These are phyloP conservation scores for Ophiostoma pallidulum DNA, from an alignment of 2,329 filamentous ascomycete species.

Conservation along the genomic window DNA sequence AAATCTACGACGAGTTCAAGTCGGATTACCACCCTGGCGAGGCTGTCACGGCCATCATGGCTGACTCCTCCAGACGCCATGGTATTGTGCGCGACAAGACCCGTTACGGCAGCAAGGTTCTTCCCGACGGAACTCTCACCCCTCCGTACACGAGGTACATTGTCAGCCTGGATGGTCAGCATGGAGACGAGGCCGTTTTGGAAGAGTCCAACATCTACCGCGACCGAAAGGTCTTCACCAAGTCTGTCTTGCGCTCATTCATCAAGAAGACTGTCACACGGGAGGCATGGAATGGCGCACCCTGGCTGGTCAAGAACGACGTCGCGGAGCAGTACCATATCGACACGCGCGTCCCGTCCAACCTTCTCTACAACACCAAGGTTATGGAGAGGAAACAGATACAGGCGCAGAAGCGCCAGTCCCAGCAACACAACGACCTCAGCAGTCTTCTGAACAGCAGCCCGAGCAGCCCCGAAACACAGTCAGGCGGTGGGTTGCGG, in stretches of 20 bases:
- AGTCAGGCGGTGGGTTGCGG: slow-evolving; percentile 39
- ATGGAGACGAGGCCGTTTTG: slow-evolving; percentile 64
- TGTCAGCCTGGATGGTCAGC: slow-evolving; percentile 61
- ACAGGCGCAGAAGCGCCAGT: slow-evolving; percentile 54
- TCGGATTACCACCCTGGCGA: slow-evolving; percentile 87
- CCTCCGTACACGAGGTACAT: slow-evolving; percentile 71
- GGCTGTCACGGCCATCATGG: slow-evolving; percentile 62
- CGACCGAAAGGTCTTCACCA: slow-evolving; percentile 87
- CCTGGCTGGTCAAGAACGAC: slow-evolving; percentile 86
- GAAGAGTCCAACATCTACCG: slow-evolving; percentile 75
- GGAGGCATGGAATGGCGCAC: slow-evolving; percentile 91
- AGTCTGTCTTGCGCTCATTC: slow-evolving; percentile 85
- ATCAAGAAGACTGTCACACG: slow-evolving; percentile 90
- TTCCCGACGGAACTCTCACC: slow-evolving; percentile 60
- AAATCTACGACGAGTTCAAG: slow-evolving; percentile 70
- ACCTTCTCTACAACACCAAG: slow-evolving; percentile 74
- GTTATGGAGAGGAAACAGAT: slow-evolving; percentile 66
- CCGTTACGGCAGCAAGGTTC: slow-evolving; percentile 53
- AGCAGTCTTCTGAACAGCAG: slow-evolving; percentile 32
- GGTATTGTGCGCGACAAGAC: slow-evolving; percentile 80
- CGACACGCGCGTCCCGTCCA: slow-evolving; percentile 72
- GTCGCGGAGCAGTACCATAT: slow-evolving; percentile 76
- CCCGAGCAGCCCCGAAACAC: slow-evolving; percentile 26
- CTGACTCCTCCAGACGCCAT: slow-evolving; percentile 58
- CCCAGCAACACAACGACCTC: slow-evolving; percentile 32